Base-by-base conservation (phyloP, 2,329 filamentous ascomycete genomes). In the Chalaropsis thielavioides region DNA sequence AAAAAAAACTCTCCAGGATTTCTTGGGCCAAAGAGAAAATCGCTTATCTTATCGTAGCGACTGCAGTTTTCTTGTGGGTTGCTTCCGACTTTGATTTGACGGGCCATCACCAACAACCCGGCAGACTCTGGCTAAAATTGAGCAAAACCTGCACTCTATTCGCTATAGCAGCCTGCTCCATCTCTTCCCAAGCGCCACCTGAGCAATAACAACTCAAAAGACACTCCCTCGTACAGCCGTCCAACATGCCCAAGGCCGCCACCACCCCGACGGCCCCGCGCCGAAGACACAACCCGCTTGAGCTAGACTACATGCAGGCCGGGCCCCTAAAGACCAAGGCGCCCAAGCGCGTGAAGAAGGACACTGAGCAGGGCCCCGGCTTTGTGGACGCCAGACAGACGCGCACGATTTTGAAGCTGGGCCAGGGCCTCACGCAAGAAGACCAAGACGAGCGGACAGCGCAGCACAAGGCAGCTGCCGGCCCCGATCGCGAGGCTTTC, bases 381-480 rank as follows among this genome's bases (percentile, higher is more conserved):
- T 97, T 88, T 72, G 84, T 99, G 68, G 92, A 96, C 74, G 86
- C 91, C 66, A 92, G 90, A 73, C 86, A 92, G 19, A 96, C 92
- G 66, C 83, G 86, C 70, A 91, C 90, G 71, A 99, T 99, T 73
- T 74, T 99, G 67, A 84, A 88, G 69, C 90, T 97, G 71, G 92
- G 92, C 64, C 88, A 92, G 71, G 90, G 96, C 72, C 79, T 99
- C 15, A 87, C 85, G 15, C 90, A 94, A 51, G 92, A 97, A 74
- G 90, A 92, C 64, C 70, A 76, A 69, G 73, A 76, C 24, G 71
- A 72, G 58, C 71, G 69, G 69, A 69, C 40, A 1, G 51, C 61
- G 35, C 41, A 63, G 56, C 38, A 65, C 11, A 54, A 51, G 27
- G 72, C 78, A 66, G 74, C 77, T 22, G 73, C 71, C 6, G 68